Conservation (phyloP, 2,329 filamentous ascomycete species). For the Coleophoma crateriformis region DNA sequence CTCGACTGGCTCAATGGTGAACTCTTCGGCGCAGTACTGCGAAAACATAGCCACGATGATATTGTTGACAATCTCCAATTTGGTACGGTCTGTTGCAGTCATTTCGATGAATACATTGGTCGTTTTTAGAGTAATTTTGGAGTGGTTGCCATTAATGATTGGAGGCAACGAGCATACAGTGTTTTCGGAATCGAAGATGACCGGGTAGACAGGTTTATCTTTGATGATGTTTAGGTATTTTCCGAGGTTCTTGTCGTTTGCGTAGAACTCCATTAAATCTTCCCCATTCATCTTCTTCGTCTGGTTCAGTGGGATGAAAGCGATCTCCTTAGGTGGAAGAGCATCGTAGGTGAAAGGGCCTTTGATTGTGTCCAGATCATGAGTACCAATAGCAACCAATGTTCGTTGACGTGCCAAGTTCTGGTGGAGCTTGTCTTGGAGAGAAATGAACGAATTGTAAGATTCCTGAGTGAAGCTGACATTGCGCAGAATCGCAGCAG, state of each 20-base stretch:
- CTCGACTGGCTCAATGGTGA: slow-evolving; percentile 90
- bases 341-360: slow-evolving; percentile 98
- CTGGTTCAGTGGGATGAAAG: slow-evolving; percentile 88
- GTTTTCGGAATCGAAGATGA: slow-evolving; percentile 86
- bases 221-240: slow-evolving; percentile 91
- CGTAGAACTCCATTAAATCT: slow-evolving; percentile 92
- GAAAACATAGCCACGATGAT: slow-evolving; percentile 98
- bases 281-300: slow-evolving; percentile 79
- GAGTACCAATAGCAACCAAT: slow-evolving; percentile 93
- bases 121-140: slow-evolving; percentile 88
- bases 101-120: slow-evolving; percentile 96
- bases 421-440: slow-evolving; percentile 97
- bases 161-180: slow-evolving; percentile 90
- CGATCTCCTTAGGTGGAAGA: slow-evolving; percentile 83
- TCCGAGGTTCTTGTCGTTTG: slow-evolving; percentile 87
- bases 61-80: slow-evolving; percentile 91
- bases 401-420: slow-evolving; percentile 92
- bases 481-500: slow-evolving; percentile 82
- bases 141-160: slow-evolving; percentile 96
- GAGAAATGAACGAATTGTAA: slow-evolving; percentile 94
- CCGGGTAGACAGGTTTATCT: slow-evolving; percentile 89
- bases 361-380: slow-evolving; percentile 88
- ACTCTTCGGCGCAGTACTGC: slow-evolving; percentile 78
- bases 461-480: slow-evolving; percentile 86
- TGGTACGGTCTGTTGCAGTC: slow-evolving; percentile 92